These are phyloP conservation scores for Ganoderma lingzhi DNA, from an alignment of 1,284 basidiomycete genomes.

Conservation along the genomic window DNA sequence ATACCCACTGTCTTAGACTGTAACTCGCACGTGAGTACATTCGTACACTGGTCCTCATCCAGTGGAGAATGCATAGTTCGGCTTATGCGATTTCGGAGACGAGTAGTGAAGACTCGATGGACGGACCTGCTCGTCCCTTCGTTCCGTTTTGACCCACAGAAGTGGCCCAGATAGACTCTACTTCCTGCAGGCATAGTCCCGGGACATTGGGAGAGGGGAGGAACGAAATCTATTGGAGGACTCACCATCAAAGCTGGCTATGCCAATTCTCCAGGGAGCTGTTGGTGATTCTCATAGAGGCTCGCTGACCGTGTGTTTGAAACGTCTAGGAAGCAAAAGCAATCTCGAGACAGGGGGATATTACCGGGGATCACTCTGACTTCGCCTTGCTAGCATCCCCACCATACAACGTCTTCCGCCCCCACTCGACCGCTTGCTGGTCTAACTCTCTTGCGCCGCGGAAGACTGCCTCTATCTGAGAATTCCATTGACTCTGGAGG, in stretches of 20 bases:
- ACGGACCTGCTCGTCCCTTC: not conserved
- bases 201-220: no score
- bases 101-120: not conserved
- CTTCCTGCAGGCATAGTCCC: no score
- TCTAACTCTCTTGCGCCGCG: constrained; percentile 34
- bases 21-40: not conserved
- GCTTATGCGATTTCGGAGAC: not conserved
- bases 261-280: not conserved
- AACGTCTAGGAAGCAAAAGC: not conserved
- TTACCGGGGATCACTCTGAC: constrained; percentile 16
- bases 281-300: not conserved
- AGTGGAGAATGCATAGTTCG: not conserved
- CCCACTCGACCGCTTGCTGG: constrained; percentile 37
- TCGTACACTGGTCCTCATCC: not conserved
- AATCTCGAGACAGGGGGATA: not conserved
- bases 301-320: not conserved
- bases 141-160: no score
- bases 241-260: not conserved
- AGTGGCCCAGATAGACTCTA: no score
- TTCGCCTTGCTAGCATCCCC: constrained; percentile 28
- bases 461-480: constrained; percentile 39
- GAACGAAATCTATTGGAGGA: no score
- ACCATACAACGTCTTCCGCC: constrained; percentile 38
- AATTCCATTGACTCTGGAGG: constrained; percentile 42
- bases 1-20: not conserved